phyloP scores from a whole-genome alignment of 352 stramenopile species.

The Phytopythium aichiense region DNA sequence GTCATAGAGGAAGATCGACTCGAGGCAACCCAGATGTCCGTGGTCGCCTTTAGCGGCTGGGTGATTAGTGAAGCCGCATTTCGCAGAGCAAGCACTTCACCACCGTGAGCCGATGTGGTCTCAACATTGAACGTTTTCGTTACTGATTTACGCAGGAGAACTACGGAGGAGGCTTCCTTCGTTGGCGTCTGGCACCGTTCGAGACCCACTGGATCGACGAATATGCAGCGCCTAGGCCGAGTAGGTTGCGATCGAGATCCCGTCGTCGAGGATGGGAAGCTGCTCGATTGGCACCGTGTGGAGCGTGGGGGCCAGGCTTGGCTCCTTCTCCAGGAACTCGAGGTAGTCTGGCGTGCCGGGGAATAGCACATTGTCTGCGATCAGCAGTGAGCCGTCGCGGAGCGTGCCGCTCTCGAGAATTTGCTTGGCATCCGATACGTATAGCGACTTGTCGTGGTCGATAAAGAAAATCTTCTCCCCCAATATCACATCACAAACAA shows the following conservation, averaged over 20 bases:
- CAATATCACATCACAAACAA: not conserved
- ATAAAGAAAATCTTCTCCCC: conserved; percentile 29
- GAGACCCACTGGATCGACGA: not conserved
- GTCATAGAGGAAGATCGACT: too few species aligned
- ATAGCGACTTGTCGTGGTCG: conserved; percentile 45
- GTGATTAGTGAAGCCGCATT: too few species aligned
- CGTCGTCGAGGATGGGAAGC: conserved; percentile 11
- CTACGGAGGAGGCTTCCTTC: too few species aligned
- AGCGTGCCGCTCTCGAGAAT: conserved; percentile 37
- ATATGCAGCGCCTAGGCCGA: not conserved
- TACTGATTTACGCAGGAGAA: too few species aligned
- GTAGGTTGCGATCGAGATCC: conserved; percentile 14
- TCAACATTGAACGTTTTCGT: too few species aligned
- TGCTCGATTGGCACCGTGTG: conserved; percentile 11
- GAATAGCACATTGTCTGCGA: conserved; percentile 43
- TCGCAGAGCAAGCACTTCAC: too few species aligned
- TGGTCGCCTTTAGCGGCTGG: too few species aligned
- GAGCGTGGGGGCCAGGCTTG: conserved; percentile 23
- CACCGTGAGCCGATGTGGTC: too few species aligned
- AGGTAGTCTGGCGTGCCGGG: conserved; percentile 43
- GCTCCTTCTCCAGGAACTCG: conserved; percentile 32
- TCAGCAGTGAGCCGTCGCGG: conserved; percentile 28
- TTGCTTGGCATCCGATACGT: conserved; percentile 38
- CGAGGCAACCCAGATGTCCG: too few species aligned
- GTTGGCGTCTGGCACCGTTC: too few species aligned